These are phyloP conservation scores for Neurospora sp. DNA, from an alignment of 495 filamentous ascomycete genomes.

Conservation along the genomic window DNA sequence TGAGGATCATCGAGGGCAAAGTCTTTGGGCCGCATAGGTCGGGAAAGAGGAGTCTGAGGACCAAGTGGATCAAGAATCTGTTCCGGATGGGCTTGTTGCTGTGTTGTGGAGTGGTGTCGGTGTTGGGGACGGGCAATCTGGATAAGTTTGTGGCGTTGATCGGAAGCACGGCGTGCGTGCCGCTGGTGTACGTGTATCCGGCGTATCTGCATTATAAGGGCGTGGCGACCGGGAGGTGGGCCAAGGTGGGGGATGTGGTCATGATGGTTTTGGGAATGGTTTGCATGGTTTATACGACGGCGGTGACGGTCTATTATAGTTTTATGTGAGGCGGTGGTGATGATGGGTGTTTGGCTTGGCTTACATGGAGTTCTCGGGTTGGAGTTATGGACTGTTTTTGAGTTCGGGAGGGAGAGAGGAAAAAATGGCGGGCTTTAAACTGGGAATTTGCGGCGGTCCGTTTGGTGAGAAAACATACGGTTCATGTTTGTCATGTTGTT, in stretches of 20 bases:
- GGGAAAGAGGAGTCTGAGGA: slow-evolving; percentile 41
- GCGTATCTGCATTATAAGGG: slow-evolving; percentile 51
- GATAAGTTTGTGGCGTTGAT: slow-evolving; percentile 58
- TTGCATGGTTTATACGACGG: slow-evolving; percentile 54
- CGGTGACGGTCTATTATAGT: slow-evolving; percentile 40
- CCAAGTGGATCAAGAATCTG: slow-evolving; percentile 59
- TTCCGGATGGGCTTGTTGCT: slow-evolving; percentile 42
- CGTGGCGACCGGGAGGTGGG: slow-evolving; percentile 38
- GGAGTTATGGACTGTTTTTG: no score
- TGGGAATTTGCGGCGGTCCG: no score
- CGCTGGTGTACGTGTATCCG: slow-evolving; percentile 93
- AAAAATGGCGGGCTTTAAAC: no score
- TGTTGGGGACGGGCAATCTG: slow-evolving; percentile 47
- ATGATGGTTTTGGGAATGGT: slow-evolving; percentile 47
- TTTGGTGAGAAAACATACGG: no score
- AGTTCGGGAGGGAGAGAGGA: no score
- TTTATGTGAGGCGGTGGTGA: slow-evolving; percentile 14
- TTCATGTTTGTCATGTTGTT: no score
- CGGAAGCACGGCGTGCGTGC: slow-evolving; percentile 58
- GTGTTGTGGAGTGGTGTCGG: slow-evolving; percentile 40
- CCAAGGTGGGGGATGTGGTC: slow-evolving; percentile 40
- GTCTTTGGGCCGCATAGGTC: slow-evolving; percentile 43
- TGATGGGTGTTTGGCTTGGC: no score
- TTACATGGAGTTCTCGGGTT: no score
- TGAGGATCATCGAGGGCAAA: slow-evolving; percentile 48